phyloP scores from a whole-genome alignment of 2,329 filamentous ascomycete species.

The Amauroascus verrucosus region DNA sequence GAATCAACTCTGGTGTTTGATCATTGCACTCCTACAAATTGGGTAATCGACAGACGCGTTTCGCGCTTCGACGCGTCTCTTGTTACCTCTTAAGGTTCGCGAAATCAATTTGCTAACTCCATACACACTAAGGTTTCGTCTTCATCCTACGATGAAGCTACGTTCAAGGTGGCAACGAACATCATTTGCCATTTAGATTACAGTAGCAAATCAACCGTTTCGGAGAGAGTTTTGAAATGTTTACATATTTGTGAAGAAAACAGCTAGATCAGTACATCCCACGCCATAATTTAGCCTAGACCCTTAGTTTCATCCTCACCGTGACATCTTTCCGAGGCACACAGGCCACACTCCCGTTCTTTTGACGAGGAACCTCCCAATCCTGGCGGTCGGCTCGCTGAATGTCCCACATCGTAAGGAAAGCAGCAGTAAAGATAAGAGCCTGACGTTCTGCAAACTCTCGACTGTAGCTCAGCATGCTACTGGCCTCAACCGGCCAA shows the following conservation, averaged over 20 bases:
- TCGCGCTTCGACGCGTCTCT: conserved; percentile 1
- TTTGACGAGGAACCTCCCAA: conserved; percentile 45
- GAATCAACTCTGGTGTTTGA: background rate
- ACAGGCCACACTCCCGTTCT: conserved; percentile 41
- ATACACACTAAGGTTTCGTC: background rate
- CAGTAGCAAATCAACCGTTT: too few relatives aligned
- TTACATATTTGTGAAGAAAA: background rate
- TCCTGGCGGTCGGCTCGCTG: conserved; percentile 34
- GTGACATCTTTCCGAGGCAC: conserved; percentile 44
- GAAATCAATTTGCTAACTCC: too few relatives aligned
- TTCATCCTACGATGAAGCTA: background rate
- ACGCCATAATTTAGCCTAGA: conserved; percentile 15
- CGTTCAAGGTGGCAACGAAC: too few relatives aligned
- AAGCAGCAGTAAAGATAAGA: conserved; percentile 42
- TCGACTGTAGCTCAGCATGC: conserved; percentile 41
- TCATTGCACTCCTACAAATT: background rate
- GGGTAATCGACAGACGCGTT: background rate
- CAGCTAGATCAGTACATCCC: background rate
- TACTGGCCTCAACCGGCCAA: conserved; percentile 31
- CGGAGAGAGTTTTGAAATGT: too few relatives aligned
- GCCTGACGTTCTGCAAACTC: conserved; percentile 43
- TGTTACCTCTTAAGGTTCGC: background rate
- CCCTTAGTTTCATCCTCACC: conserved; percentile 43
- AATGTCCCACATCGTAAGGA: conserved; percentile 49
- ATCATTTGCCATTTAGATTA: too few relatives aligned